Evolutionary conservation across 139 green algal genomes (phyloP).

Genomic region (Micromonas commoda): DNA sequence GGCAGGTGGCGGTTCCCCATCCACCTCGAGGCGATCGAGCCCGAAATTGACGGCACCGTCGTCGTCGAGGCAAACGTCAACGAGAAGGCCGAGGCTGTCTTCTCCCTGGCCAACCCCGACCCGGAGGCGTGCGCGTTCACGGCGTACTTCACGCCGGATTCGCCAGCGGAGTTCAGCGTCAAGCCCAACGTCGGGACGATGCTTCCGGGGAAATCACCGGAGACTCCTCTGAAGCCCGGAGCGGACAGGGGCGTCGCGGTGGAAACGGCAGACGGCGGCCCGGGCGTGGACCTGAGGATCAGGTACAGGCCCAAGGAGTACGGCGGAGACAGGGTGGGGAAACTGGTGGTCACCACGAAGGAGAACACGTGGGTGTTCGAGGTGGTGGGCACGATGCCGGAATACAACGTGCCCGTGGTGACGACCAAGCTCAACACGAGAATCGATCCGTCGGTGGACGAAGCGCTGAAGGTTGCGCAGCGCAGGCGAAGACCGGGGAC

Average conservation of each 20-base stretch:
- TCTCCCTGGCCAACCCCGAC: conserved; percentile 13
- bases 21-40: conserved; percentile 42
- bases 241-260: background rate
- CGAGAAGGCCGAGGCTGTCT: background rate
- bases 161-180: conserved; percentile 45
- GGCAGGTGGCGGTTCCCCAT: conserved; percentile 57
- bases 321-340: conserved; percentile 43
- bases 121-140: conserved; percentile 32
- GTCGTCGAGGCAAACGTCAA: conserved; percentile 46
- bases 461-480: background rate
- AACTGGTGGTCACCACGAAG: conserved; percentile 44
- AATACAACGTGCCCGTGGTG: conserved; percentile 42
- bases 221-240: too few relatives aligned
- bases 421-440: conserved; percentile 4
- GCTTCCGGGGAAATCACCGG: background rate
- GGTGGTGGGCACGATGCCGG: conserved; percentile 42
- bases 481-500: too few relatives aligned
- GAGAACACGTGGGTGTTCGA: conserved; percentile 50
- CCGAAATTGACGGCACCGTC: conserved; percentile 45
- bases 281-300: conserved; percentile 31
- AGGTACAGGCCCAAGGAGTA: conserved; percentile 50
- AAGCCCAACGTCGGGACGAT: conserved; percentile 17
- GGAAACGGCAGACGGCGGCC: background rate
- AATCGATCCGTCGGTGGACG: background rate
- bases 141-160: conserved; percentile 45